Evolutionary conservation across 345 rosid genomes (phyloP).

Genomic region (Cardamine occulta): DNA sequence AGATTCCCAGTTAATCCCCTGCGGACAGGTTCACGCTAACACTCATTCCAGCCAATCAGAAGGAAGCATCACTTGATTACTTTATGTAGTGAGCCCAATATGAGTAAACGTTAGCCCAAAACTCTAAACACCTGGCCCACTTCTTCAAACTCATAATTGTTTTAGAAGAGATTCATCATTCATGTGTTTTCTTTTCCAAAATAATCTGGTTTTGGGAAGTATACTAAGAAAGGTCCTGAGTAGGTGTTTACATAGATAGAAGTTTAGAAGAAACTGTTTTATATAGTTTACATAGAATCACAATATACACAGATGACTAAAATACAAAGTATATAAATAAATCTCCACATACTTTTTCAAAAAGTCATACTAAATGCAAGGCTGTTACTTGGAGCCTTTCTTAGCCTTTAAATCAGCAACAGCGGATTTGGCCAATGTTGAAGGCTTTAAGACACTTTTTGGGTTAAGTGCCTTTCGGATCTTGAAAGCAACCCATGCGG

Average conservation of each 20-base stretch:
- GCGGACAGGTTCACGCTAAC: constrained; percentile 20
- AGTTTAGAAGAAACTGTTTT: background rate
- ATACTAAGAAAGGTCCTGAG: background rate
- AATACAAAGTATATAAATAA: background rate
- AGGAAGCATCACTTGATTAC: background rate
- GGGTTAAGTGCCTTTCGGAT: constrained; percentile 85
- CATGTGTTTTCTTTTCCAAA: background rate
- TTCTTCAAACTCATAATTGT: background rate
- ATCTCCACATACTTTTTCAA: constrained; percentile 7
- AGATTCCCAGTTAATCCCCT: constrained; percentile 25
- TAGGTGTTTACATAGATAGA: background rate
- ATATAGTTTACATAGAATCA: constrained; percentile 30
- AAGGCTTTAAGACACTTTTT: constrained; percentile 69
- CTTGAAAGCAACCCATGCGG: constrained; percentile 97
- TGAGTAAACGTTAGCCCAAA: background rate
- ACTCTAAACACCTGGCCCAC: background rate
- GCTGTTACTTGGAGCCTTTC: constrained; percentile 43
- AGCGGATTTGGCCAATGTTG: constrained; percentile 71
- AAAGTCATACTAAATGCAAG: background rate
- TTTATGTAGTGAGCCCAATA: background rate
- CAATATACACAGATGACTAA: constrained; percentile 25
- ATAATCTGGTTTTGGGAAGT: background rate
- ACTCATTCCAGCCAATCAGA: constrained; percentile 6
- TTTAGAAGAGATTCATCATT: too few species aligned
- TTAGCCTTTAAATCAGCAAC: constrained; percentile 55